phyloP scores from a whole-genome alignment of 768 basidiomycete species.

The Leccinum subtestaceum region DNA sequence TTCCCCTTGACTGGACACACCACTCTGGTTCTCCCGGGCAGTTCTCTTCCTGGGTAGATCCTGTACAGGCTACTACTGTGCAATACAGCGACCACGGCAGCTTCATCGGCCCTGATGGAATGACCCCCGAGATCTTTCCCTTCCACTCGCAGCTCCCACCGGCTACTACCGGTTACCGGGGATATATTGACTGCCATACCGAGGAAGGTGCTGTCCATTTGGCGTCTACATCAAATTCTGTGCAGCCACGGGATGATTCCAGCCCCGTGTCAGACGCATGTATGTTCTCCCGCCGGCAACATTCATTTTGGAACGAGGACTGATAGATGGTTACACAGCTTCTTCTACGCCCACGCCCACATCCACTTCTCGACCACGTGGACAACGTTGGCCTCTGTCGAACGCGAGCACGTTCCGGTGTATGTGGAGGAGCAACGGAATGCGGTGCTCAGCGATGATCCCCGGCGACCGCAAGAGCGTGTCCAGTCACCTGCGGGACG shows the following conservation, averaged over 20 bases:
- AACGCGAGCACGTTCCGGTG: slow-evolving; percentile 17
- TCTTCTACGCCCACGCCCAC: background rate
- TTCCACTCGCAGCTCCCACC: slow-evolving; percentile 1
- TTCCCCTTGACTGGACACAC: background rate
- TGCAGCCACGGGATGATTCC: background rate
- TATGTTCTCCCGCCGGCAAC: slow-evolving; percentile 5
- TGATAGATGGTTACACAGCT: slow-evolving; percentile 13
- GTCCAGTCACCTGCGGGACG: slow-evolving; percentile 19
- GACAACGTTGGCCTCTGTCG: slow-evolving; percentile 7
- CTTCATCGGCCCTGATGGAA: background rate
- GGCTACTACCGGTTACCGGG: background rate
- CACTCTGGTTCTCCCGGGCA: background rate
- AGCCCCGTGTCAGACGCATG: slow-evolving; percentile 9
- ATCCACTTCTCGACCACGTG: slow-evolving; percentile 2
- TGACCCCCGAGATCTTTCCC: background rate
- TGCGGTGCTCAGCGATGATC: slow-evolving; percentile 14
- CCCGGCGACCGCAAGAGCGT: slow-evolving; percentile 19
- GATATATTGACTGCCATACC: background rate
- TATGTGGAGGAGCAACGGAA: slow-evolving; percentile 14
- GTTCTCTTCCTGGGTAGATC: background rate
- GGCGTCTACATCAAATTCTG: background rate
- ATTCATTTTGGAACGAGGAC: background rate
- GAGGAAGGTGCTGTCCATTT: background rate
- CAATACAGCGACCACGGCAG: background rate
- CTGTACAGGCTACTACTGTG: background rate